A percentile compares a stretch with the other conserved stretches of the same genome.
These are phyloP conservation scores for Vitellaria paradoxa DNA, from an alignment of 179 eudicot genomes.

Conservation along the genomic window DNA sequence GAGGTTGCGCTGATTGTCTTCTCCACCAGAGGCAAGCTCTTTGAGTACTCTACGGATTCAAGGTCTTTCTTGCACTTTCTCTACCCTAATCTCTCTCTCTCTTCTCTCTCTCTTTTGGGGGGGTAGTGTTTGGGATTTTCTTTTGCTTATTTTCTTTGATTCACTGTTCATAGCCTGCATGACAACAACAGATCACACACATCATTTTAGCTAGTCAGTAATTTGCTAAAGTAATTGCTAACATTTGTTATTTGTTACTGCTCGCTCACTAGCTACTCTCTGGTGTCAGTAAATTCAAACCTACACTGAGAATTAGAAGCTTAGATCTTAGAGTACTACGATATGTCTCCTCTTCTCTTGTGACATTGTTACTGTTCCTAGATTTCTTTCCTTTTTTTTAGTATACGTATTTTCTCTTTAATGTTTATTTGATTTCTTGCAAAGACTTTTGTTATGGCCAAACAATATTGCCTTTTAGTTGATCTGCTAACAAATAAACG, in stretches of 20 bases:
- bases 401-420: too few species aligned
- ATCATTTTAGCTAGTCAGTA: neutral
- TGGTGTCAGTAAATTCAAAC: neutral
- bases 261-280: too few species aligned
- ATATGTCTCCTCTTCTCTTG: too few species aligned
- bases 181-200: neutral
- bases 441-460: too few species aligned
- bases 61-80: neutral
- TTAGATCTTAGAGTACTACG: neutral
- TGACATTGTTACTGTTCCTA: too few species aligned
- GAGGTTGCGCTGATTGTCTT: slow-evolving; percentile 73
- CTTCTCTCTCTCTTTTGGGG: too few species aligned
- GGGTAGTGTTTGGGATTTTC: too few species aligned
- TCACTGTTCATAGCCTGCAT: slow-evolving; percentile 1
- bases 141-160: neutral
- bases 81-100: too few species aligned
- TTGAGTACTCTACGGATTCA: slow-evolving; percentile 60
- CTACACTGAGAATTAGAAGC: neutral
- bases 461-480: neutral
- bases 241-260: neutral
- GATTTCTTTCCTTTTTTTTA: too few species aligned
- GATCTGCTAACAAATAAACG: neutral
- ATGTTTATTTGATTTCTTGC: too few species aligned
- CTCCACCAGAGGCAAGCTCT: slow-evolving; percentile 72
- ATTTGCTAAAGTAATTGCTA: neutral